Conservation (phyloP, 495 filamentous ascomycete species). For the Penicillium canescens region DNA sequence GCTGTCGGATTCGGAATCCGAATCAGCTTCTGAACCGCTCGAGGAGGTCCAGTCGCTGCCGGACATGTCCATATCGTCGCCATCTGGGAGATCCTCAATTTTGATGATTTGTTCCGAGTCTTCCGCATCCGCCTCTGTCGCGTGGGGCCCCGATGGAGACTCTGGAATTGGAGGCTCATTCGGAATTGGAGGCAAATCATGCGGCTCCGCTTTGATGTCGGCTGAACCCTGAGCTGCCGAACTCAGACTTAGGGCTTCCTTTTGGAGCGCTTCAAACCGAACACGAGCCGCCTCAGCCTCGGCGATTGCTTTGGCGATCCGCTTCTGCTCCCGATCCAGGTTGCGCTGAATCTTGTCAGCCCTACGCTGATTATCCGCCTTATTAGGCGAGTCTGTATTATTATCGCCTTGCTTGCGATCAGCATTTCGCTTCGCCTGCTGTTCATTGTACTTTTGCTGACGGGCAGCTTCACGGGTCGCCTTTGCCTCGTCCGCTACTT, state of each 20-base stretch:
- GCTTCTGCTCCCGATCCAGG: slow-evolving; percentile 48
- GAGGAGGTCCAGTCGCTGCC: slow-evolving; percentile 40
- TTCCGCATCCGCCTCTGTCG: not conserved
- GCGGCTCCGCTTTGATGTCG: not conserved
- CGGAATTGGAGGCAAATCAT: not conserved
- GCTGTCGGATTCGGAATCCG: slow-evolving; percentile 24
- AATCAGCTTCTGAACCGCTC: slow-evolving; percentile 35
- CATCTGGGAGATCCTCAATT: slow-evolving; percentile 7
- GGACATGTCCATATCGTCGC: slow-evolving; percentile 13
- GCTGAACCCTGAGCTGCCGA: not conserved
- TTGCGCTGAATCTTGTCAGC: slow-evolving; percentile 50
- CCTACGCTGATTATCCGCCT: slow-evolving; percentile 37
- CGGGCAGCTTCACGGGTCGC: slow-evolving; percentile 36
- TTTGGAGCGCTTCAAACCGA: slow-evolving; percentile 36
- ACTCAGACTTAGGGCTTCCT: slow-evolving; percentile 15
- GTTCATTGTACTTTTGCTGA: slow-evolving; percentile 29
- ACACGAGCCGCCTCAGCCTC: slow-evolving; percentile 44
- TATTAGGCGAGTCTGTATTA: slow-evolving; percentile 28
- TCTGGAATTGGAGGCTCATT: not conserved
- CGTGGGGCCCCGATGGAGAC: not conserved
- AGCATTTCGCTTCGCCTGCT: slow-evolving; percentile 27
- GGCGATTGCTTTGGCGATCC: slow-evolving; percentile 49
- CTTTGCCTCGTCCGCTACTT: slow-evolving; percentile 44
- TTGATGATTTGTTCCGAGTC: slow-evolving; percentile 18
- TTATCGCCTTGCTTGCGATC: slow-evolving; percentile 27